A percentile compares a stretch with the other conserved stretches of the same genome.
These are phyloP conservation scores for Symbiodinium pilosum DNA, from an alignment of 73 alveolate genomes.

Conservation along the genomic window DNA sequence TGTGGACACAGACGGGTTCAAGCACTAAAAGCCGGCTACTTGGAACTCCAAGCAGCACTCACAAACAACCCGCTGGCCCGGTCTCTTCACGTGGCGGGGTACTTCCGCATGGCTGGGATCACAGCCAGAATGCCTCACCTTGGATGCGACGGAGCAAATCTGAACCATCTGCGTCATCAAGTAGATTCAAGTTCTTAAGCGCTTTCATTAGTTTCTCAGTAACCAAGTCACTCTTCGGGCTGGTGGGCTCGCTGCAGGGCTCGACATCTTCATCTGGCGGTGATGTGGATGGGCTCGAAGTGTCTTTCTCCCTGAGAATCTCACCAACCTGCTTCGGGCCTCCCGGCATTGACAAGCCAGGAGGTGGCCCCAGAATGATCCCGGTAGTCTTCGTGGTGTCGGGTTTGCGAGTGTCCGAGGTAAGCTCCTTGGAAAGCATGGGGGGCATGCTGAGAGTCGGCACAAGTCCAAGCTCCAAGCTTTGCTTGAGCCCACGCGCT, in stretches of 20 bases:
- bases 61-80: not conserved
- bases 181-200: no score
- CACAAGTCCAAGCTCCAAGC: not conserved
- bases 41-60: not conserved
- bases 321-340: not conserved
- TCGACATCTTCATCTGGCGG: not conserved
- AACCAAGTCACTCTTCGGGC: constrained; percentile 4
- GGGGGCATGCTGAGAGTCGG: not conserved
- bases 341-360: not conserved
- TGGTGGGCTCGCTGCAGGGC: not conserved
- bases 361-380: not conserved
- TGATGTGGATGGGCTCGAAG: not conserved
- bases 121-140: constrained; percentile 7
- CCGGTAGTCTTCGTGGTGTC: not conserved
- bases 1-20: not conserved
- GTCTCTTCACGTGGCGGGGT: not conserved
- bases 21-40: not conserved
- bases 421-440: no score
- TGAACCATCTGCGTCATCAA: no score
- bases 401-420: no score
- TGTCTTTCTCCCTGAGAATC: not conserved
- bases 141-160: no score
- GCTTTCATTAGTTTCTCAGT: no score
- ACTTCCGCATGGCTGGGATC: not conserved
- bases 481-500: not conserved